A percentile compares a stretch with the other conserved stretches of the same genome.
These are phyloP conservation scores for Kodamaea restingae DNA, from an alignment of 805 yeast genomes.

Conservation along the genomic window DNA sequence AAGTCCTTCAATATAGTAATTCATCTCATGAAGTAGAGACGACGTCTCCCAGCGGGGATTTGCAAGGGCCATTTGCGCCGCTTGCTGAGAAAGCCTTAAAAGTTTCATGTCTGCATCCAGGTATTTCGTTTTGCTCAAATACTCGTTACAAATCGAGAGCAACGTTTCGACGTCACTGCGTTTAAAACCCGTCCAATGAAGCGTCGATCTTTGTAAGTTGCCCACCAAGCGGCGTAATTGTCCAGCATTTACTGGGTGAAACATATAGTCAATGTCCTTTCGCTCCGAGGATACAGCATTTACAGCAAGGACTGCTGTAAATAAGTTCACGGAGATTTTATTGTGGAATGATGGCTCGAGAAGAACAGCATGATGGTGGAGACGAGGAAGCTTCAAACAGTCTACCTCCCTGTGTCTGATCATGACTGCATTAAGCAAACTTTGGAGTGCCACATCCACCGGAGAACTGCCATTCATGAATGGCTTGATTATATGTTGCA, in stretches of 20 bases:
- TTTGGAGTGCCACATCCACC: slow-evolving; percentile 37
- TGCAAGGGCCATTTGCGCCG: slow-evolving; percentile 46
- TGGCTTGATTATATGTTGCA: slow-evolving; percentile 43
- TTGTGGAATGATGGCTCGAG: slow-evolving; percentile 63
- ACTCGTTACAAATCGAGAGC: slow-evolving; percentile 43
- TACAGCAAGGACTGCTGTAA: slow-evolving; percentile 63
- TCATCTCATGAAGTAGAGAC: slow-evolving; percentile 63
- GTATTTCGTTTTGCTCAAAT: slow-evolving; percentile 36
- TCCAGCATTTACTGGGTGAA: slow-evolving; percentile 52
- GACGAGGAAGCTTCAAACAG: slow-evolving; percentile 49
- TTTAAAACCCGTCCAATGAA: slow-evolving; percentile 73
- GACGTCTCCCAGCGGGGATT: slow-evolving; percentile 57
- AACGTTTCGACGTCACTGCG: slow-evolving; percentile 53
- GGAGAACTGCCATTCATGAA: slow-evolving; percentile 39
- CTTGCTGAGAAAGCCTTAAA: slow-evolving; percentile 40
- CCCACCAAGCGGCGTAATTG: slow-evolving; percentile 55
- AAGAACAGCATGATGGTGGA: slow-evolving; percentile 55
- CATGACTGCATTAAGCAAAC: slow-evolving; percentile 44
- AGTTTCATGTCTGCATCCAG: slow-evolving; percentile 36
- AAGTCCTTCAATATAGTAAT: slow-evolving; percentile 45
- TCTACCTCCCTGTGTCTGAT: slow-evolving; percentile 55
- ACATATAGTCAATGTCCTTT: slow-evolving; percentile 65
- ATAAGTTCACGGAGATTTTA: slow-evolving; percentile 56
- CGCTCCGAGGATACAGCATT: slow-evolving; percentile 74
- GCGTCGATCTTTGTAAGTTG: slow-evolving; percentile 63